A percentile compares a stretch with the other conserved stretches of the same genome.
Conservation (phyloP, 1,284 basidiomycete species). For the Boletus sp. region DNA sequence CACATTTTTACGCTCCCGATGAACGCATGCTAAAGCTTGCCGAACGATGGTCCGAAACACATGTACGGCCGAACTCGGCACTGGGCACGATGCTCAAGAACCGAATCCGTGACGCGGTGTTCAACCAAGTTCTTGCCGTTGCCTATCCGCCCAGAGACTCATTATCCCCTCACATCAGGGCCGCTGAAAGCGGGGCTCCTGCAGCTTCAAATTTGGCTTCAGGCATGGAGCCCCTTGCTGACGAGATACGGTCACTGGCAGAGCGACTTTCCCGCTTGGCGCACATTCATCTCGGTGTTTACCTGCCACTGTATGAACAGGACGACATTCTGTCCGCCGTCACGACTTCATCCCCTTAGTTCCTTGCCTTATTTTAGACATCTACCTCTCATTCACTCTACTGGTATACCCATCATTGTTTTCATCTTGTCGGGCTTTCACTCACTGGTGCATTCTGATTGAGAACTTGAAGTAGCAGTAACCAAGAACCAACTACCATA, state of each 20-base stretch:
- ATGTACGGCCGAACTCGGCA: conserved; percentile 53
- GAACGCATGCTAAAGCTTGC: conserved; percentile 52
- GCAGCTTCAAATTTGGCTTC: conserved; percentile 34
- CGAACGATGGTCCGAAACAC: conserved; percentile 58
- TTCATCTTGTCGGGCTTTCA: conserved; percentile 28
- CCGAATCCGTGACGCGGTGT: conserved; percentile 61
- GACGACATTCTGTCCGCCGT: conserved; percentile 46
- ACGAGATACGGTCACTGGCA: conserved; percentile 63
- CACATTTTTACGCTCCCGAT: conserved; percentile 50
- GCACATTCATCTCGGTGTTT: conserved; percentile 69
- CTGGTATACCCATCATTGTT: conserved; percentile 31
- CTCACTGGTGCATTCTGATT: conserved; percentile 23
- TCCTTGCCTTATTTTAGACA: conserved; percentile 25
- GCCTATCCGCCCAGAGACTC: conserved; percentile 45
- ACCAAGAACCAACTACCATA: conserved; percentile 31
- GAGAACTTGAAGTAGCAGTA: conserved; percentile 30
- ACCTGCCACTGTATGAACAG: conserved; percentile 68
- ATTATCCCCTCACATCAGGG: conserved; percentile 27
- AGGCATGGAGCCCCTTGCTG: conserved; percentile 66
- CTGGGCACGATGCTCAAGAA: conserved; percentile 57
- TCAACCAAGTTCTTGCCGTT: conserved; percentile 52
- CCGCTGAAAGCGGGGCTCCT: conserved; percentile 12
- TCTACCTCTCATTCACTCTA: conserved; percentile 15
- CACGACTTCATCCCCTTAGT: conserved; percentile 20
- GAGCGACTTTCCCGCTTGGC: conserved; percentile 68